Base-by-base conservation (phyloP, 352 stramenopile genomes). In the Pythium apleroticum region DNA sequence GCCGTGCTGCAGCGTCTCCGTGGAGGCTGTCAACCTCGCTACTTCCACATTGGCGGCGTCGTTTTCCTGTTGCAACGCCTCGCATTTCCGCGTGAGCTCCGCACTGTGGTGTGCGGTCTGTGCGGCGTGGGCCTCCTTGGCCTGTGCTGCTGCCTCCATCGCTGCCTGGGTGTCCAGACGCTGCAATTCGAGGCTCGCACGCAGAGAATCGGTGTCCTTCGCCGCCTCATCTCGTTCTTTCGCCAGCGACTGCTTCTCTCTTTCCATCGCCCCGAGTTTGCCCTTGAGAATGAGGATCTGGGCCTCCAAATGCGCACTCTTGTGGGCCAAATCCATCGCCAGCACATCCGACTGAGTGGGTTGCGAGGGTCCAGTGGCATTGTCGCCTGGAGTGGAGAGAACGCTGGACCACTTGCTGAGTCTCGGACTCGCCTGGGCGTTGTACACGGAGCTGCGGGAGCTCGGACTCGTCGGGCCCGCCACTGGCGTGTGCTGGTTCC, bases 1-100 rank as follows among this genome's bases (percentile, higher is more conserved):
- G 14, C 84, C 74, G 37, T 86, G 72, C 9, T 69, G 68, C 9
- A 90, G 70, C 6, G 71, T 43, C 25, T 72, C 73, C 11, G 74
- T 60, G 39, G 72, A 30, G 0, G n/a, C 48, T 1, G 52, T 19
- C 2, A 54, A 25, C n/a, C 31, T 55, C 20, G 31, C 28, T 5
- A 52, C 41, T 25, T 69, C 63, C 9, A 14, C 11, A 2, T n/a
- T 50, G 27, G 58, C 10, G 1, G 54, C 19, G 3, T 27, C 45
- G 1, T 56, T 58, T 11, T 62, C 57, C 4, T 27, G 48, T 24
- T 57, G 5, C 43, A 54, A 11, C 41, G 35, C 43, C 17, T 30
- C 56, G 10, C 39, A 27, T n/a, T 31, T 45, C n/a, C 14, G 39
- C 37, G 39, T 27, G 25, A 39, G 24, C 19, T 63, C 56, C 15